These are phyloP conservation scores for Podila clonocystis DNA, from an alignment of 192 early-diverging fungal genomes.

Conservation along the genomic window DNA sequence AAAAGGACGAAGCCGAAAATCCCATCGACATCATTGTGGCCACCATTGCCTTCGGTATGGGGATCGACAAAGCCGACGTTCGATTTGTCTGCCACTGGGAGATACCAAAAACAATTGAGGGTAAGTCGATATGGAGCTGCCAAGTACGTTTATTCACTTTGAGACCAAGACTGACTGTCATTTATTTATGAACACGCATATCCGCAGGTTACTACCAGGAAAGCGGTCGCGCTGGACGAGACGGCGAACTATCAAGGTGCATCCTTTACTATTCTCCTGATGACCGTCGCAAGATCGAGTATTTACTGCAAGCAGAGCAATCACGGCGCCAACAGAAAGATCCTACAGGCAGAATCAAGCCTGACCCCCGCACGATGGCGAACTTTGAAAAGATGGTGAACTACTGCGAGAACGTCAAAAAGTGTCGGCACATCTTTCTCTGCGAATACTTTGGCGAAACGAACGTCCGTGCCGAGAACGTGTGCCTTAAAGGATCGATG, in stretches of 20 bases:
- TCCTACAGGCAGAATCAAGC: neutral
- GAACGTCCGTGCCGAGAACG: constrained; percentile 54
- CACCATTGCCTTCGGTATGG: constrained; percentile 84
- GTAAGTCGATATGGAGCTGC: constrained; percentile 16
- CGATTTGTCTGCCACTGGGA: constrained; percentile 79
- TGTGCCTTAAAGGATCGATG: constrained; percentile 26
- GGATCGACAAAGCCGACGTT: constrained; percentile 76
- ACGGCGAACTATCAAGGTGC: constrained; percentile 64
- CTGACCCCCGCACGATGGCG: constrained; percentile 6
- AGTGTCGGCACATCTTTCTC: constrained; percentile 87
- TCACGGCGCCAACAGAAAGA: constrained; percentile 70
- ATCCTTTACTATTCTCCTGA: constrained; percentile 82
- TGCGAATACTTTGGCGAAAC: constrained; percentile 91
- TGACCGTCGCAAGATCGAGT: constrained; percentile 77
- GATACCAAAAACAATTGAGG: constrained; percentile 78
- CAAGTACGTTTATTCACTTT: too few relatives aligned
- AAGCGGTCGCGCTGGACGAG: constrained; percentile 71
- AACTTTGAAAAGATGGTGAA: constrained; percentile 70
- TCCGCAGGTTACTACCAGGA: constrained; percentile 76
- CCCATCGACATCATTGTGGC: constrained; percentile 75
- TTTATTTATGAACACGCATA: neutral
- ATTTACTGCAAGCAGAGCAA: constrained; percentile 47
- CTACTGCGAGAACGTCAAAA: constrained; percentile 84
- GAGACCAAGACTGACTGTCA: too few relatives aligned
- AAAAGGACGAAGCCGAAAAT: constrained; percentile 1